Evolutionary conservation across 129 eudicot species (phyloP).

Genomic region (Saussurea involucrata): DNA sequence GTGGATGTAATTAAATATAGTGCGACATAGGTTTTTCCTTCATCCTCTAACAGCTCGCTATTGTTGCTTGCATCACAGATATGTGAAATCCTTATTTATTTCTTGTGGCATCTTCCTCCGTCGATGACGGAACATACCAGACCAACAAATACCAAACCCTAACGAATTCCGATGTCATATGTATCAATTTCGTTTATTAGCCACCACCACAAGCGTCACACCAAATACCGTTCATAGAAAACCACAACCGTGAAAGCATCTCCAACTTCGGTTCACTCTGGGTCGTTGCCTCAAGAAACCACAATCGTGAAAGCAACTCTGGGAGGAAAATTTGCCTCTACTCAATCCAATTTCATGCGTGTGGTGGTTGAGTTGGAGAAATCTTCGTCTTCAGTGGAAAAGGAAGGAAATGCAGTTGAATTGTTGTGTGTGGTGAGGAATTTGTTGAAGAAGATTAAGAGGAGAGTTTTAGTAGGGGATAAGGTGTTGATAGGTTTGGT

Average conservation of each 20-base stretch:
- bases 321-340: slow-evolving; percentile 36
- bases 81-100: too few relatives aligned
- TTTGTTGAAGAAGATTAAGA: slow-evolving; percentile 86
- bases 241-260: too few relatives aligned
- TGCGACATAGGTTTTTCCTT: too few relatives aligned
- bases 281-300: slow-evolving; percentile 33
- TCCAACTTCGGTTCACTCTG: slow-evolving; percentile 23
- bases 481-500: slow-evolving; percentile 74
- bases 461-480: slow-evolving; percentile 86
- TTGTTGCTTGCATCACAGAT: too few relatives aligned
- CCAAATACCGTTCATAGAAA: slow-evolving; percentile 22
- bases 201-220: slow-evolving; percentile 28
- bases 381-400: too few relatives aligned
- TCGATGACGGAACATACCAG: slow-evolving; percentile 19
- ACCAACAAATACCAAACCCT: slow-evolving; percentile 6
- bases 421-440: slow-evolving; percentile 86
- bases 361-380: too few relatives aligned
- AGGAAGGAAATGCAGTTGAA: too few relatives aligned
- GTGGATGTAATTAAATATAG: too few relatives aligned
- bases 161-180: slow-evolving; percentile 33
- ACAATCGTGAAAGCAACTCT: slow-evolving; percentile 29
- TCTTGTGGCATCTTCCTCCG: slow-evolving; percentile 4
- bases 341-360: slow-evolving; percentile 87
- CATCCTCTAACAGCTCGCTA: too few relatives aligned
- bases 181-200: slow-evolving; percentile 48